Percentiles rank a stretch among this genome's conserved stretches.
Evolutionary conservation across 805 yeast genomes (phyloP).

Genomic region (Saccharomycopsis javanensis): DNA sequence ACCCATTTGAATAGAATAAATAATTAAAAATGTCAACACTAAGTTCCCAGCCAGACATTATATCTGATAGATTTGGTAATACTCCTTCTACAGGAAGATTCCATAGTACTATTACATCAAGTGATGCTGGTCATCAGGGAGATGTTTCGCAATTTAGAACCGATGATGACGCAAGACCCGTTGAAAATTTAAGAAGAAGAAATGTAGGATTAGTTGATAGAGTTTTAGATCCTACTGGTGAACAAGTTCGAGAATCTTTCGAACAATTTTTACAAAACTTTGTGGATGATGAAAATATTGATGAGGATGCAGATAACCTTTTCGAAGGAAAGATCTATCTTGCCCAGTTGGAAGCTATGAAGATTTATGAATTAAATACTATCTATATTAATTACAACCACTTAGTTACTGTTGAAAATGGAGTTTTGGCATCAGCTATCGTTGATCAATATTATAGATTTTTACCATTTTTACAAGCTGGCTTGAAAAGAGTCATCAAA

Average conservation of each 20-base stretch:
- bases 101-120: constrained; percentile 13
- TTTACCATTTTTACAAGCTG: constrained; percentile 71
- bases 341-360: constrained; percentile 75
- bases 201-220: constrained; percentile 65
- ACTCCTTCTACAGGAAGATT: constrained; percentile 16
- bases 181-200: constrained; percentile 34
- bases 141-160: not conserved
- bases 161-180: constrained; percentile 14
- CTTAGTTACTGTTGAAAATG: constrained; percentile 63
- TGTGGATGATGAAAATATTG: constrained; percentile 26
- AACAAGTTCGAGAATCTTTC: constrained; percentile 84
- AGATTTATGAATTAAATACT: constrained; percentile 62
- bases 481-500: constrained; percentile 62
- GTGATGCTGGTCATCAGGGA: constrained; percentile 11
- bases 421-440: constrained; percentile 82
- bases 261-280: constrained; percentile 73
- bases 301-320: constrained; percentile 28
- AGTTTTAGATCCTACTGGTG: constrained; percentile 87
- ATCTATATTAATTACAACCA: constrained; percentile 82
- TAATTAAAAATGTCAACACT: constrained; percentile 11
- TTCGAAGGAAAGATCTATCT: constrained; percentile 55
- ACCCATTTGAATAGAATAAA: not conserved
- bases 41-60: constrained; percentile 17
- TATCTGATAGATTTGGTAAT: constrained; percentile 14
- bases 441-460: constrained; percentile 89